Conservation (phyloP, 192 early-diverging fungal genomes). For the Coemansia sp. region DNA sequence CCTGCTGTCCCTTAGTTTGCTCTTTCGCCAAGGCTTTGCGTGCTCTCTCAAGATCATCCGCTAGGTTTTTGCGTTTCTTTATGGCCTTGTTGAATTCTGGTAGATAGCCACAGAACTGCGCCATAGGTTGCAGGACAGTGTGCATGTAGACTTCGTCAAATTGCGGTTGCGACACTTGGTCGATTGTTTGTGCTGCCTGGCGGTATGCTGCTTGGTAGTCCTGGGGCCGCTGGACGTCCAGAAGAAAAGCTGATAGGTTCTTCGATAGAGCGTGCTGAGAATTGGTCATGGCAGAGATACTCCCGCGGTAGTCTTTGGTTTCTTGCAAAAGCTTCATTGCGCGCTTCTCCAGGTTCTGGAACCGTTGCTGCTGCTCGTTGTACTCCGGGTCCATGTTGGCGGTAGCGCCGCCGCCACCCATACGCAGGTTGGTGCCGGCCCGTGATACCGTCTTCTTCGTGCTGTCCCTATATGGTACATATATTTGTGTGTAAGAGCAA, state of each 20-base stretch:
- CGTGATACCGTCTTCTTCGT: slow-evolving; percentile 43
- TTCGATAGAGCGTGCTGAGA: slow-evolving; percentile 85
- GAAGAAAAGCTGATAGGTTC: slow-evolving; percentile 80
- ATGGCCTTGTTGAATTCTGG: slow-evolving; percentile 94
- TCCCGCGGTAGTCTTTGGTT: slow-evolving; percentile 89
- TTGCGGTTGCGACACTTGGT: slow-evolving; percentile 75
- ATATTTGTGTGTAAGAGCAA: too few relatives aligned
- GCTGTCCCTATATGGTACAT: slow-evolving; percentile 34
- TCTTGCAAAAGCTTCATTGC: slow-evolving; percentile 85
- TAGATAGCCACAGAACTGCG: slow-evolving; percentile 80
- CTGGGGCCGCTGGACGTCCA: slow-evolving; percentile 80
- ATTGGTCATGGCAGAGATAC: slow-evolving; percentile 80
- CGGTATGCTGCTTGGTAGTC: slow-evolving; percentile 81
- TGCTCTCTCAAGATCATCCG: slow-evolving; percentile 87
- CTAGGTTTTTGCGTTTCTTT: slow-evolving; percentile 82
- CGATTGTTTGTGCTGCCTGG: slow-evolving; percentile 76
- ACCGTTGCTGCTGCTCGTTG: slow-evolving; percentile 79
- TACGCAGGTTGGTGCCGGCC: slow-evolving; percentile 32
- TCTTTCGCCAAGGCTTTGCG: slow-evolving; percentile 75
- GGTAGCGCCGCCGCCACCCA: slow-evolving; percentile 18
- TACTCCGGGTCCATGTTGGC: slow-evolving; percentile 67
- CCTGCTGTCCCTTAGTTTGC: slow-evolving; percentile 79
- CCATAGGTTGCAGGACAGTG: slow-evolving; percentile 90
- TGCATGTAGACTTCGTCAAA: slow-evolving; percentile 84
- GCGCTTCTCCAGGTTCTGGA: slow-evolving; percentile 81